Evolutionary conservation across 345 rosid genomes (phyloP).

Genomic region (Carallia pectinifolia): DNA sequence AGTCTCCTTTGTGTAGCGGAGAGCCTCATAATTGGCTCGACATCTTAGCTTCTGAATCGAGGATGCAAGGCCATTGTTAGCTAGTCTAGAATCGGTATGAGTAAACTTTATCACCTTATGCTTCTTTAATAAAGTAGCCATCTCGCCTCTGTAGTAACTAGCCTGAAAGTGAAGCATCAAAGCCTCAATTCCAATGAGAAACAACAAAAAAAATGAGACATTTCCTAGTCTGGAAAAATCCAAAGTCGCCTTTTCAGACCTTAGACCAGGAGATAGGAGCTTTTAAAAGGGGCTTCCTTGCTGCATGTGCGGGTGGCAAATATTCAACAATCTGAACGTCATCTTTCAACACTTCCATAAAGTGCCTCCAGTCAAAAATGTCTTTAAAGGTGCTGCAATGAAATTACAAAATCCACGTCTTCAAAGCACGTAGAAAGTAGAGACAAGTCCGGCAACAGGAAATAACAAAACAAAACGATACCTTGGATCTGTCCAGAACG

Average conservation of each 20-base stretch:
- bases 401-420: not conserved
- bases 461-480: constrained; percentile 22
- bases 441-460: not conserved
- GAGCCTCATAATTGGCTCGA: constrained; percentile 91
- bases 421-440: not conserved
- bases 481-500: constrained; percentile 99
- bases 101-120: constrained; percentile 86
- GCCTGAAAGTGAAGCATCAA: constrained; percentile 53
- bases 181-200: constrained; percentile 1
- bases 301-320: constrained; percentile 52
- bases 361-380: constrained; percentile 94
- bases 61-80: constrained; percentile 78
- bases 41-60: constrained; percentile 83
- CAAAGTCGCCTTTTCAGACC: constrained; percentile 40
- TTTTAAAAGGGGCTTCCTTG: constrained; percentile 60
- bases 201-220: not conserved
- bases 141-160: constrained; percentile 80
- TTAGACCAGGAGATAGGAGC: constrained; percentile 99
- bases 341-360: constrained; percentile 63
- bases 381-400: constrained; percentile 83
- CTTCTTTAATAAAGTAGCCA: constrained; percentile 62
- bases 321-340: constrained; percentile 83
- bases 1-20: constrained; percentile 58
- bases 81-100: constrained; percentile 85
- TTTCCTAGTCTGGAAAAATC: not conserved